These are phyloP conservation scores for Moringa oleifera DNA, from an alignment of 345 rosid species.

Conservation along the genomic window DNA sequence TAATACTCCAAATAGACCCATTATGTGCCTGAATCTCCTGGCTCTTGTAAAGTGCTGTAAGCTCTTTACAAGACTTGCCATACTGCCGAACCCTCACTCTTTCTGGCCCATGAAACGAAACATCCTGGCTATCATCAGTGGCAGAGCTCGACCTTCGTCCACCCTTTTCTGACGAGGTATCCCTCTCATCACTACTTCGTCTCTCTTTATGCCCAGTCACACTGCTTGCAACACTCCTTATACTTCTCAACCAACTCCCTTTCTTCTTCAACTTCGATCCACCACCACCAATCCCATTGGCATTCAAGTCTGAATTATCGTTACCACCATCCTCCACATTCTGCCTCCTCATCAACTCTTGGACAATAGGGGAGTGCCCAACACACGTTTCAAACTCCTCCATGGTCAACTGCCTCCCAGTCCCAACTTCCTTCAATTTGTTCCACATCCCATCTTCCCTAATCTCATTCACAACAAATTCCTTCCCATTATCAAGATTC, in stretches of 20 bases:
- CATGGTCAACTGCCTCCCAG: conserved; percentile 81
- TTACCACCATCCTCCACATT: conserved; percentile 66
- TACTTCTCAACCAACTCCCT: conserved; percentile 74
- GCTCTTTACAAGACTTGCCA: conserved; percentile 77
- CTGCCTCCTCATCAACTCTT: conserved; percentile 94
- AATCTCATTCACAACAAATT: conserved; percentile 84
- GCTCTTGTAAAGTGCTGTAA: conserved; percentile 73
- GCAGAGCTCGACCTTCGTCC: conserved; percentile 93
- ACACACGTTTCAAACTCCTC: conserved; percentile 90
- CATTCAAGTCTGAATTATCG: conserved; percentile 30
- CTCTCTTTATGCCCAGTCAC: conserved; percentile 67
- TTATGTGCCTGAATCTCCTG: conserved; percentile 93
- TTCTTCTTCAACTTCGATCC: conserved; percentile 64
- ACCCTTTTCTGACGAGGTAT: conserved; percentile 83
- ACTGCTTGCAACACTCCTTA: conserved; percentile 66
- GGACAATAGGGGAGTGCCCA: conserved; percentile 93
- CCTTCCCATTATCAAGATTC: conserved; percentile 85
- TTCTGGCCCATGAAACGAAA: conserved; percentile 78
- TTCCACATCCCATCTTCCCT: conserved; percentile 78
- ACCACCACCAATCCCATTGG: conserved; percentile 28
- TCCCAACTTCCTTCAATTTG: conserved; percentile 80
- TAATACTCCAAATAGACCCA: conserved; percentile 93
- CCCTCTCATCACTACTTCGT: conserved; percentile 85
- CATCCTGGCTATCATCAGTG: conserved; percentile 92
- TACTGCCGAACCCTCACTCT: conserved; percentile 82